Conservation (phyloP, 768 basidiomycete species). For the Postia placenta region DNA sequence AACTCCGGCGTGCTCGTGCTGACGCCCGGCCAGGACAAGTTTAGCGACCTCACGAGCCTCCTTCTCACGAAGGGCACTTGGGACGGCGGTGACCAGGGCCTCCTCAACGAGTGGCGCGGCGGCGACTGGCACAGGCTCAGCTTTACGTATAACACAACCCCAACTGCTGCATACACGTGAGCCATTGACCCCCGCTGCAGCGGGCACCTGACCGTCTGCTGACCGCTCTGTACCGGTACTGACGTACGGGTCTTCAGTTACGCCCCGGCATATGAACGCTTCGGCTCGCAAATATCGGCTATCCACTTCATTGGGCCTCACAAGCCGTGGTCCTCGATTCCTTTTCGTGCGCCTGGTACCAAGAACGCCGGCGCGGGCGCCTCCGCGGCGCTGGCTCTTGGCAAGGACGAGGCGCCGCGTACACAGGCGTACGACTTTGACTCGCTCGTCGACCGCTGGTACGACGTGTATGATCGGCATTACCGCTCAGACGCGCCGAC, state of each 20-base stretch:
- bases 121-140: constrained; percentile 87
- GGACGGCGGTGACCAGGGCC: constrained; percentile 98
- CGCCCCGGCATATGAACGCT: constrained; percentile 94
- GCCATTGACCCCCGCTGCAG: constrained; percentile 28
- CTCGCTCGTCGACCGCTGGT: constrained; percentile 88
- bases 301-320: constrained; percentile 95
- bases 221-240: constrained; percentile 7
- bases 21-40: constrained; percentile 77
- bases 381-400: background rate
- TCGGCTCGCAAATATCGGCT: constrained; percentile 78
- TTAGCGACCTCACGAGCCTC: constrained; percentile 62
- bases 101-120: constrained; percentile 93
- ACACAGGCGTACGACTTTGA: constrained; percentile 67
- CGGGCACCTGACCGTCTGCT: constrained; percentile 4
- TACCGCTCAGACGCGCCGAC: constrained; percentile 56
- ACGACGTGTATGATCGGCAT: constrained; percentile 80
- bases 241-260: constrained; percentile 49
- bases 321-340: constrained; percentile 87
- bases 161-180: constrained; percentile 93
- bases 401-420: constrained; percentile 9
- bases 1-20: constrained; percentile 95
- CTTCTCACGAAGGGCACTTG: constrained; percentile 79
- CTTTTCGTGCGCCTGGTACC: constrained; percentile 59
- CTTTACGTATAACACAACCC: constrained; percentile 98
- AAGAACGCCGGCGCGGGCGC: constrained; percentile 21